Evolutionary conservation across 1,139 yeast genomes (phyloP).

Genomic region (Protomyces lactucae-debilis): DNA sequence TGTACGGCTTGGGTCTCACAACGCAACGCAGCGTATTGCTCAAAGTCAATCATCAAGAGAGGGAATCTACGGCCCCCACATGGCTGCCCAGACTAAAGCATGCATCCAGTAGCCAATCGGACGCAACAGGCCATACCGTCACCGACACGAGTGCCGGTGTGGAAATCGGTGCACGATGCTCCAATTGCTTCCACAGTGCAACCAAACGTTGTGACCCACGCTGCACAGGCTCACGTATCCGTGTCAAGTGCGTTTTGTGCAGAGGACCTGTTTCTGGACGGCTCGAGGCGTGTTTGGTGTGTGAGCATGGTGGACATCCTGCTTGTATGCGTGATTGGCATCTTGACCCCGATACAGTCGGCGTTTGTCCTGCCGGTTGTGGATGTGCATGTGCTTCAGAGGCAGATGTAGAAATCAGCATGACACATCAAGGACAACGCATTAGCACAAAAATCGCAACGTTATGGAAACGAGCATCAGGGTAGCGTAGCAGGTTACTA

Average conservation of each 20-base stretch:
- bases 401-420: not conserved
- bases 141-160: not conserved
- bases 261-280: not conserved
- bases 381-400: not conserved
- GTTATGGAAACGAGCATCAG: not conserved
- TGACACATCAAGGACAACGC: not conserved
- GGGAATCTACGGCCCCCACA: not conserved
- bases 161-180: not conserved
- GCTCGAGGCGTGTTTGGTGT: not conserved
- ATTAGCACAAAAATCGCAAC: not conserved
- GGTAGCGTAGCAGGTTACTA: not conserved
- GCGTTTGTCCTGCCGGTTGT: not conserved
- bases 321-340: slow-evolving; percentile 1
- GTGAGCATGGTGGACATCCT: slow-evolving; percentile 1
- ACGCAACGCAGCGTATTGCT: not conserved
- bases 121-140: not conserved
- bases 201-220: not conserved
- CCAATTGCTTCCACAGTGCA: not conserved
- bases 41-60: not conserved
- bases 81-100: not conserved
- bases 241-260: not conserved
- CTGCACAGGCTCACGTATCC: not conserved
- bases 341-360: not conserved
- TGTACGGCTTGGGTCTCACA: not conserved
- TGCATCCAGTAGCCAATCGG: not conserved